Base-by-base conservation (phyloP, 805 yeast species). In the Kuraishia hungarica region DNA sequence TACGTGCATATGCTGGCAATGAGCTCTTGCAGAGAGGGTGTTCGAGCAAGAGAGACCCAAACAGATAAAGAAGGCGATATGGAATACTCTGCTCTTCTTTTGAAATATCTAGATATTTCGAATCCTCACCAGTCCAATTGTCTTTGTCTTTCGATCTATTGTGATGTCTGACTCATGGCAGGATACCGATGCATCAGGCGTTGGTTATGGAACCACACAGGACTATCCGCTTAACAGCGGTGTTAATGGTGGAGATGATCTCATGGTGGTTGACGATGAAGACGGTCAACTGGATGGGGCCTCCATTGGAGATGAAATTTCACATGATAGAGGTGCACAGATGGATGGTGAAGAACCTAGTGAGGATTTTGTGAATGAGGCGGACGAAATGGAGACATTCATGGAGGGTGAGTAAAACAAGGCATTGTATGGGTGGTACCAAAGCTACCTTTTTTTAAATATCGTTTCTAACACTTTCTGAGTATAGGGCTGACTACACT, bases 401-500 rank as follows among this genome's bases (percentile, higher is more conserved):
- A 35, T 20, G 50, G 39, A 23, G 50, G 22, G 28, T 20, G 23
- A 29, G 49, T 48, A 6, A 39, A 21, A 23, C n/a, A 15, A 35
- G 55, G 20, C 10, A 28, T n/a, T n/a, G n/a, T n/a, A n/a, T n/a
- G n/a, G n/a, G n/a, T n/a, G n/a, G n/a, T n/a, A n/a, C n/a, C n/a
- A n/a, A n/a, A n/a, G n/a, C n/a, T n/a, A 28, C 35, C 6, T 6
- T 28, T 6, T 28, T 6, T 28, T 28, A 11, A 28, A 28, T 11
- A 35, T 35, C 29, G 17, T 13, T 35, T 35, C 43, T 35, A 35
- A 35, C 43, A 15, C 4, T 35, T 35, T 28, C 11, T 10, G 43
- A 15, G 13, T 6, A 19, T 64, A 59, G 89, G 87, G 0, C 66
- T 84, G 2, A 75, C 76, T 54, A 81, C 79, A 51, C 67, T 84